phyloP scores from a whole-genome alignment of 2,329 filamentous ascomycete genomes.

The Xylaria sp. region DNA sequence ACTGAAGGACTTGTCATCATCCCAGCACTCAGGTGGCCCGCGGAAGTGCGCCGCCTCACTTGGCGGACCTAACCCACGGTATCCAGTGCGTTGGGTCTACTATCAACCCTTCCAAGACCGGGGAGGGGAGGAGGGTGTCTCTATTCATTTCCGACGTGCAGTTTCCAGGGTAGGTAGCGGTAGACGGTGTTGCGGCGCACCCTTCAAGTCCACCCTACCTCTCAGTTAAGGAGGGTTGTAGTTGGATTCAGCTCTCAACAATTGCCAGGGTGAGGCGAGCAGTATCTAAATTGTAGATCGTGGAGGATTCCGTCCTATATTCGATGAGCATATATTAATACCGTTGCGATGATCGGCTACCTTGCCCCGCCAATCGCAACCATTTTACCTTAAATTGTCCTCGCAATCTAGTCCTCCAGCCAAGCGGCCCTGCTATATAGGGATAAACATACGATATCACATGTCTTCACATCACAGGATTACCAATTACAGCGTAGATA shows the following conservation, averaged over 20 bases:
- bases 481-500: neutral
- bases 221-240: neutral
- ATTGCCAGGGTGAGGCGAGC: conserved; percentile 7
- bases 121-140: neutral
- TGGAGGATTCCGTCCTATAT: neutral
- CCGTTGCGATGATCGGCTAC: conserved; percentile 12
- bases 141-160: neutral
- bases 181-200: conserved; percentile 26
- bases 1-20: neutral
- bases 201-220: conserved; percentile 10
- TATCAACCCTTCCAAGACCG: neutral
- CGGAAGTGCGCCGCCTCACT: neutral
- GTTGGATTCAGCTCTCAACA: conserved; percentile 10
- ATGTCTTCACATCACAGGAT: neutral
- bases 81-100: conserved; percentile 27
- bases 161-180: conserved; percentile 17
- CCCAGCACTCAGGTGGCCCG: neutral
- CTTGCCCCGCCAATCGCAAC: neutral
- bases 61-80: conserved; percentile 13
- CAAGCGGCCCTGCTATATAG: neutral
- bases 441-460: neutral
- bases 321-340: conserved; percentile 8
- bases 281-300: neutral
- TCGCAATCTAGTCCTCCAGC: neutral
- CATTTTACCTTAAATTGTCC: neutral